Evolutionary conservation across 2,329 filamentous ascomycete species (phyloP), one percentile per base, ranked within the genome.

Genomic region (Fusarium albidum): DNA sequence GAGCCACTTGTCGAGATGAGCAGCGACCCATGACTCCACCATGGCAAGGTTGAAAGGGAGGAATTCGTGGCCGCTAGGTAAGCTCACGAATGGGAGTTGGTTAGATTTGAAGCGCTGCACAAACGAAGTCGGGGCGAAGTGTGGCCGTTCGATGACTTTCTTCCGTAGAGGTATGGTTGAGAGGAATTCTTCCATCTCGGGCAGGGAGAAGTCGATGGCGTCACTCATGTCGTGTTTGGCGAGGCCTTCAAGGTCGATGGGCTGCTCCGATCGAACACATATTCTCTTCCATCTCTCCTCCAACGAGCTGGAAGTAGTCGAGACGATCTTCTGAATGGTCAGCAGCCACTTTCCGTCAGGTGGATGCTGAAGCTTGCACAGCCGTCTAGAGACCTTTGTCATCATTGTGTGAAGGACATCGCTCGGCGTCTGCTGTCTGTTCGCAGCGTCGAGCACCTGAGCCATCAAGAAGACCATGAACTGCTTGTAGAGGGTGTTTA

Each of bases 11-110:
- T 63, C 38, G 0, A 84, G 71, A 31, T 74, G 41, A 0, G 57
- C 14, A 2, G 69, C 65, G 3, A 83, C 76, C 83, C 83, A 86
- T 0, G 44, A 31, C 60, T 86, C 83, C 12, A 85, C 64, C 17
- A 71, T 73, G 3, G 66, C 68, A 3, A 83, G 66, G 4, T 54
- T 6, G 11, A 59, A 55, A 3, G 51, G 44, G 9, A 49, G 5
- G 14, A 54, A 55, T 1, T 29, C 35, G 6, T 26, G 28, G 13
- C 40, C 34, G 3, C 9, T 7, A 5, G 13, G 9, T n/a, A 2
- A 13, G 9, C 4, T 3, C 15, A 33, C 14, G 6, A 7, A 8
- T 3, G 49, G 56, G 11, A 68, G 43, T 6, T 3, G 7, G 2
- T 46, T 12, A 5, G 33, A 14, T 0, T 17, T 18, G 2, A 44